phyloP scores from a whole-genome alignment of 163 green algal genomes.

The Scenedesmus sp. region DNA sequence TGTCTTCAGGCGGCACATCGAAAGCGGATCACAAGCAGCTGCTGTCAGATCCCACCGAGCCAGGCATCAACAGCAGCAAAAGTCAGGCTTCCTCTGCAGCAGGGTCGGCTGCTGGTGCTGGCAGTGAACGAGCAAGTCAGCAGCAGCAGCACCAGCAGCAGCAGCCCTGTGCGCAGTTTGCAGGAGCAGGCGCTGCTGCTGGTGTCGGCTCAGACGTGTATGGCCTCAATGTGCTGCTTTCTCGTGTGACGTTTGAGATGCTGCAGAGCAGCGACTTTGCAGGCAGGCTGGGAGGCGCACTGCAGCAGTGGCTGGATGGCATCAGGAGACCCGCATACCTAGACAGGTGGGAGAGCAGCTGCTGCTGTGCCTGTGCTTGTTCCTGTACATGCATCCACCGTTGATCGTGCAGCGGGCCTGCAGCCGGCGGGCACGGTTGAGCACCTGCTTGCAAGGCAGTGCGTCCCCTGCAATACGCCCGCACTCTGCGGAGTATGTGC shows the following conservation, averaged over 20 bases:
- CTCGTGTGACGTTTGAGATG: conserved; percentile 34
- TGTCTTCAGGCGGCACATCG: neutral
- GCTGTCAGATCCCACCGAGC: neutral
- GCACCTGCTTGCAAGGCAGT: no score
- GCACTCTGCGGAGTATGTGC: no score
- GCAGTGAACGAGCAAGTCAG: neutral
- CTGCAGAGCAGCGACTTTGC: conserved; percentile 17
- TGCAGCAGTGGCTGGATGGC: conserved; percentile 27
- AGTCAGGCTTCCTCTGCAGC: neutral
- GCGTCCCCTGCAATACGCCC: no score
- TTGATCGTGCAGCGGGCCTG: no score
- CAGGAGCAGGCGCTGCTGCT: neutral
- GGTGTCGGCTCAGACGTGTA: neutral
- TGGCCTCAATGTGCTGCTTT: conserved; percentile 41
- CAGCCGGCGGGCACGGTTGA: no score
- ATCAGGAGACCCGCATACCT: conserved; percentile 18
- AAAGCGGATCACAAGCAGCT: neutral
- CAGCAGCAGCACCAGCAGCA: neutral
- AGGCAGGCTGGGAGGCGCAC: neutral
- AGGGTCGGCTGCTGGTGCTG: neutral
- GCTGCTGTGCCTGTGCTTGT: neutral
- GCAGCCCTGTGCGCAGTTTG: neutral
- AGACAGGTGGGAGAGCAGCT: neutral
- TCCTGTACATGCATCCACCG: neutral
- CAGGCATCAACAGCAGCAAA: neutral